Evolutionary conservation across 2,329 filamentous ascomycete genomes (phyloP), one percentile per base, ranked within the genome.

Genomic region (Nothomitra cinnamomea): DNA sequence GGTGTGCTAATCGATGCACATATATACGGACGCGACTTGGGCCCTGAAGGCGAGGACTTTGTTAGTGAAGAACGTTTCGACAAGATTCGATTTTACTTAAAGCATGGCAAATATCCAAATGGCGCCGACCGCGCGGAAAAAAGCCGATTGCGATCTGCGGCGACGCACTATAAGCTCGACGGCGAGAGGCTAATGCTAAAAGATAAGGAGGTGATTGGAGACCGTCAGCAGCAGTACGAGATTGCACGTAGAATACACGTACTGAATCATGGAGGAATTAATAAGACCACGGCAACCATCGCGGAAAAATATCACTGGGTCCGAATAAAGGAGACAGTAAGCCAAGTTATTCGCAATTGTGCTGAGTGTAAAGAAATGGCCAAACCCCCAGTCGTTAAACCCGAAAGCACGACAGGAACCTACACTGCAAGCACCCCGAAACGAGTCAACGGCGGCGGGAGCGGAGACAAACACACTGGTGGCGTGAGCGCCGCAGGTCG

Each of bases 251-350:
- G 76, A 55, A 76, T 89, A 38, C 92, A 98, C 67, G 73, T 80
- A 53, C 69, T 74, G 55, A 76, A 82, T 42, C 92, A 98, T 64
- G 87, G 85, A 5, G 92, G 92, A 52, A 96, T 96, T 73, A 98
- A 98, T 73, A 95, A 95, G 72, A 96, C 90, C 0, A 96, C 90
- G 1, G 89, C 90, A 19, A 84, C 82, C 19, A 95, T 98, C 62
- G 87, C 90, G 10, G 87, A 95, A 64, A 85, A 83, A 63, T 95
- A 90, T 65, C 92, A 96, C 69, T 98, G 92, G 92, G 89, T 94
- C 49, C 80, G 90, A 57, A 96, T 96, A 71, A 98, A 96, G 67
- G 89, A 95, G 69, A 96, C 90, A 0, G 92, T 95, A 57, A 92
- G 85, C 65, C 82, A 90, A 65, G 89, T 95, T 61, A 95, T 96